These are phyloP conservation scores for Colletotrichum sp. DNA, from an alignment of 2,329 filamentous ascomycete genomes.

Conservation along the genomic window DNA sequence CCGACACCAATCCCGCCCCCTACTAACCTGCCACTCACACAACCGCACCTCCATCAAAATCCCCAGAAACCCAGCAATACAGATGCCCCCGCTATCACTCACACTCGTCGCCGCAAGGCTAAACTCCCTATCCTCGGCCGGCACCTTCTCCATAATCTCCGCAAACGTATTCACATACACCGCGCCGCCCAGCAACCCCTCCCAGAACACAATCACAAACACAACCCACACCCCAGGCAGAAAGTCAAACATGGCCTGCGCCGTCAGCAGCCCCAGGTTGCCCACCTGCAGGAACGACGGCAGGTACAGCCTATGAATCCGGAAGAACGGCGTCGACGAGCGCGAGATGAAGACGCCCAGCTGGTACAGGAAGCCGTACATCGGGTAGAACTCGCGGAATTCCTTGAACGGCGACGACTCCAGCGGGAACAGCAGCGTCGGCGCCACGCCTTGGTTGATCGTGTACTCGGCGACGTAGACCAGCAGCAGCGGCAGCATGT, in stretches of 20 bases:
- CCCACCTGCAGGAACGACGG: conserved; percentile 82
- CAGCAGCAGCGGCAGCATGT: conserved; percentile 89
- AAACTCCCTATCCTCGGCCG: conserved; percentile 83
- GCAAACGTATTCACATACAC: conserved; percentile 98
- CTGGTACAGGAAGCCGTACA: conserved; percentile 95
- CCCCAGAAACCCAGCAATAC: conserved; percentile 82
- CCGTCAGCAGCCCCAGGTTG: conserved; percentile 76
- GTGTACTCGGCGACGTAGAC: conserved; percentile 98
- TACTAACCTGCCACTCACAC: conserved; percentile 84
- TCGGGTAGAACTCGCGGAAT: conserved; percentile 89
- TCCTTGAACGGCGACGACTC: conserved; percentile 76
- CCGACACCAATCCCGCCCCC: conserved; percentile 78
- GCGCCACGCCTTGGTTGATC: conserved; percentile 93
- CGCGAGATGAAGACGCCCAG: conserved; percentile 93
- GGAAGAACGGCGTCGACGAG: conserved; percentile 86
- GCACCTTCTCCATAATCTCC: conserved; percentile 86
- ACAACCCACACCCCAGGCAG: conserved; percentile 87
- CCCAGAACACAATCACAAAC: conserved; percentile 89
- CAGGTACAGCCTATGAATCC: conserved; percentile 80
- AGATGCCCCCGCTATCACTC: conserved; percentile 90
- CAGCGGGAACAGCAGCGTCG: conserved; percentile 88
- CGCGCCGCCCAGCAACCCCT: conserved; percentile 85
- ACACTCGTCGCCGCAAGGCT: conserved; percentile 89
- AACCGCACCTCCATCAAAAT: conserved; percentile 83
- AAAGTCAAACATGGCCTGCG: conserved; percentile 81